Percentiles rank a stretch among this genome's conserved stretches.
These are phyloP conservation scores for Suhomyces faveliae DNA, from an alignment of 805 yeast genomes.

Conservation along the genomic window DNA sequence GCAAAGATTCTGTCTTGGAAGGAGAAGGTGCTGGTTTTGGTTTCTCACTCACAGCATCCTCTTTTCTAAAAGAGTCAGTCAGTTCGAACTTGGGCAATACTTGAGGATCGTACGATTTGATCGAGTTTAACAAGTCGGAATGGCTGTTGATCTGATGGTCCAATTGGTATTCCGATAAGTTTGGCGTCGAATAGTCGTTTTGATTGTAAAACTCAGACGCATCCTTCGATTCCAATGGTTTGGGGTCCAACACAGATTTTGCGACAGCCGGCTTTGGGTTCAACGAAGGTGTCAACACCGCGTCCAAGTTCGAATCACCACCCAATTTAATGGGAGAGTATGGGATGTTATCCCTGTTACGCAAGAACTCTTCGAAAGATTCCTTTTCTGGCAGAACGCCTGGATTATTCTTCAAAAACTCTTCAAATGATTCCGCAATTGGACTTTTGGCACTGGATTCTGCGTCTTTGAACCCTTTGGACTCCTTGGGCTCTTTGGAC, in stretches of 20 bases:
- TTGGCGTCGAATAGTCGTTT: constrained; percentile 40
- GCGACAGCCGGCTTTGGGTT: background rate
- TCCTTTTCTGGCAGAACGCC: constrained; percentile 3
- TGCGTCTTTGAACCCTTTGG: background rate
- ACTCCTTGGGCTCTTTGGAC: background rate
- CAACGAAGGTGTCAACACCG: background rate
- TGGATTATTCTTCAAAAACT: constrained; percentile 4
- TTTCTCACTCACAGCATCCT: background rate
- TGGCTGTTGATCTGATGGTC: constrained; percentile 39
- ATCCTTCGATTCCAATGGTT: background rate
- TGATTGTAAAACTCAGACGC: constrained; percentile 13
- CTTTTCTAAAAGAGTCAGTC: background rate
- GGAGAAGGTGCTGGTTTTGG: background rate
- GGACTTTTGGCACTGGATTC: background rate
- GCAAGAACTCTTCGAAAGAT: constrained; percentile 4
- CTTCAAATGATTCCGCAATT: constrained; percentile 5
- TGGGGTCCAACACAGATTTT: background rate
- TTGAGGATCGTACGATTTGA: constrained; percentile 37
- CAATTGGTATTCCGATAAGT: constrained; percentile 44
- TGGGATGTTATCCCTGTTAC: constrained; percentile 2
- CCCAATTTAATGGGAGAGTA: constrained; percentile 2
- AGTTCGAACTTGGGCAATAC: constrained; percentile 20
- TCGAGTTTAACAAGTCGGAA: constrained; percentile 32
- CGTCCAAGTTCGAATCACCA: background rate
- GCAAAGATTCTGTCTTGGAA: background rate